Conservation (phyloP, 768 basidiomycete species). For the Russula dissimulans region DNA sequence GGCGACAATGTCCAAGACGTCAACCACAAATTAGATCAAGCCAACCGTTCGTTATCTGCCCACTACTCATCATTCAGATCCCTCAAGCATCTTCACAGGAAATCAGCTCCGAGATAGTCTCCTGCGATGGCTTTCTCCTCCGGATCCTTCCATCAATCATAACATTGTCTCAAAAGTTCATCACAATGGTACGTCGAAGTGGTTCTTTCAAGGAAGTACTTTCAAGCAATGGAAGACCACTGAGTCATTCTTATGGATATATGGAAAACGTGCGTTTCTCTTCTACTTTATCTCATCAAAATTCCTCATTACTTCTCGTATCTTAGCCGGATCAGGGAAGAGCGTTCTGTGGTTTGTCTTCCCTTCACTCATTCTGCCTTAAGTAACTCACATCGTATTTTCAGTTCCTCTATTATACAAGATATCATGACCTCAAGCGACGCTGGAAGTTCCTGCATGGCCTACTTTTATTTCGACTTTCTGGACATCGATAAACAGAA, state of each 20-base stretch:
- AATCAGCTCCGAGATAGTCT: not conserved
- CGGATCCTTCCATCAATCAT: not conserved
- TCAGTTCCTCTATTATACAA: conserved; percentile 1
- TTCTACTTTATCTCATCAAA: too few relatives aligned
- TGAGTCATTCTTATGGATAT: not conserved
- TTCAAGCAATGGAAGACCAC: not conserved
- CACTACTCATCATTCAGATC: not conserved
- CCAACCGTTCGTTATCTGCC: not conserved
- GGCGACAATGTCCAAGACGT: not conserved
- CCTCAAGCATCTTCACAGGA: not conserved
- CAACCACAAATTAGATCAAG: not conserved
- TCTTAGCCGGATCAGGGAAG: conserved; percentile 2
- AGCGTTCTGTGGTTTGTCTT: not conserved
- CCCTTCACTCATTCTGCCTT: not conserved
- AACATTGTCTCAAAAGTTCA: not conserved
- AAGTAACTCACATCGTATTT: not conserved
- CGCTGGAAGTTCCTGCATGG: not conserved
- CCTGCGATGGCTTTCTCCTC: not conserved
- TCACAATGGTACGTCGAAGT: not conserved
- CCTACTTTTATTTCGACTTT: conserved; percentile 7
- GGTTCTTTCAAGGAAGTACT: not conserved
- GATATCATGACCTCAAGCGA: not conserved
- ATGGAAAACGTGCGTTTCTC: not conserved
- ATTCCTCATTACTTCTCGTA: not conserved
- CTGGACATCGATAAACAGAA: not conserved